Evolutionary conservation across 1,284 basidiomycete species (phyloP).

Genomic region (Erythrobasidium hasegawianum): DNA sequence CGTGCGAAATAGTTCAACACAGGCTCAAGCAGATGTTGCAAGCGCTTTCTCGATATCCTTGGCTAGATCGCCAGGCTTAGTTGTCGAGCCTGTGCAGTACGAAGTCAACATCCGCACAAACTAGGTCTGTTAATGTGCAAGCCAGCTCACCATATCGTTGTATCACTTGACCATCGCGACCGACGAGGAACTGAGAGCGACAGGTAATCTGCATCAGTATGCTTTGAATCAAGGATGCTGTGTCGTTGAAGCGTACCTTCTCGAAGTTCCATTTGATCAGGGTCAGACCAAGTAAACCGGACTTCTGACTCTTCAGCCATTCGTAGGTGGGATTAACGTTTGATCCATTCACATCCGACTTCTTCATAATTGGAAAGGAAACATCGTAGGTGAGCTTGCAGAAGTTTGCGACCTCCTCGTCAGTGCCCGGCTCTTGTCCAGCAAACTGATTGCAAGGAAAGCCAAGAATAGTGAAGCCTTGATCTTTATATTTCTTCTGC

Average conservation of each 20-base stretch:
- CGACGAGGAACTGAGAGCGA: constrained; percentile 49
- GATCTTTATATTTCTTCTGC: constrained; percentile 53
- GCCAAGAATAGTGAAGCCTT: constrained; percentile 50
- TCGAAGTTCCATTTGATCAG: constrained; percentile 52
- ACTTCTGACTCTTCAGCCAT: constrained; percentile 48
- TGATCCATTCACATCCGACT: constrained; percentile 50
- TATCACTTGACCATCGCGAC: constrained; percentile 49
- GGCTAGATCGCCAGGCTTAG: constrained; percentile 39
- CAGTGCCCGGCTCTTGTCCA: constrained; percentile 30
- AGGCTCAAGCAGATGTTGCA: not conserved
- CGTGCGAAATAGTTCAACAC: too few species aligned
- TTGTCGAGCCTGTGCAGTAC: constrained; percentile 35
- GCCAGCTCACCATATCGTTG: constrained; percentile 49
- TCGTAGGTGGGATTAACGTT: constrained; percentile 50
- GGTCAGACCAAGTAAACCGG: constrained; percentile 40
- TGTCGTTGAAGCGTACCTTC: constrained; percentile 37
- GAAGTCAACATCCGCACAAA: too few species aligned
- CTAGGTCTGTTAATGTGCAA: too few species aligned
- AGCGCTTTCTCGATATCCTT: constrained; percentile 42
- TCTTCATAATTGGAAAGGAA: constrained; percentile 44
- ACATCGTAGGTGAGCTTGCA: constrained; percentile 44
- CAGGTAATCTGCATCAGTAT: too few species aligned
- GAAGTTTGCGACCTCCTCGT: constrained; percentile 34
- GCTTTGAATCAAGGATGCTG: too few species aligned
- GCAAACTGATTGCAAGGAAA: constrained; percentile 53